Evolutionary conservation across 148 eudicot species (phyloP).

Genomic region (Chenopodium album): DNA sequence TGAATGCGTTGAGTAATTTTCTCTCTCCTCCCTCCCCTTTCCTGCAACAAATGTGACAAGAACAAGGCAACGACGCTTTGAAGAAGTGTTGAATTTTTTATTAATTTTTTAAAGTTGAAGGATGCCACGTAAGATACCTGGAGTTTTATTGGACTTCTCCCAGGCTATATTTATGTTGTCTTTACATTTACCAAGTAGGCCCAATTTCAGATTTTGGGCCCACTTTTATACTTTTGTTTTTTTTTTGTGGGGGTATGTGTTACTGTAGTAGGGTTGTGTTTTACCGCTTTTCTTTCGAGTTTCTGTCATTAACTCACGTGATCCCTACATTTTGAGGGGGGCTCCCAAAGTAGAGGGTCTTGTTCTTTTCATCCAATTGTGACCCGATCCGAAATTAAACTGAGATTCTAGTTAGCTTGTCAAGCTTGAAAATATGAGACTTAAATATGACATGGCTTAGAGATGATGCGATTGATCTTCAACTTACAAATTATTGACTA

Average conservation of each 20-base stretch:
- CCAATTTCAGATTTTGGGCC: too few relatives aligned
- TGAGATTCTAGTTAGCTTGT: too few relatives aligned
- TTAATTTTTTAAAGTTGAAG: neutral
- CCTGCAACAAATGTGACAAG: neutral
- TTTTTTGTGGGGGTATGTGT: neutral
- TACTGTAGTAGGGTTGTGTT: neutral
- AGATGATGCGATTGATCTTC: too few relatives aligned
- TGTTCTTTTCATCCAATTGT: too few relatives aligned
- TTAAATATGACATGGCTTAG: too few relatives aligned
- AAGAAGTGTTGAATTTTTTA: neutral
- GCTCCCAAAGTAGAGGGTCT: too few relatives aligned
- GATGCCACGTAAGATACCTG: conserved; percentile 27
- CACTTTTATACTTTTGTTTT: neutral
- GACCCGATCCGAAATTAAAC: too few relatives aligned
- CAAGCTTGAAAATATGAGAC: too few relatives aligned
- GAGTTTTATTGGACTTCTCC: neutral
- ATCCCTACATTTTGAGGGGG: neutral
- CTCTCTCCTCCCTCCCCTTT: too few relatives aligned
- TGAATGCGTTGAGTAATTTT: too few relatives aligned
- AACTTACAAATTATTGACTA: too few relatives aligned
- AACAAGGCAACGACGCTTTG: neutral
- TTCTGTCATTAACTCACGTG: neutral
- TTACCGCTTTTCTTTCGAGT: neutral
- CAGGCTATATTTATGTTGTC: neutral
- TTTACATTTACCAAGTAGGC: neutral